Evolutionary conservation across 2,329 filamentous ascomycete genomes (phyloP).

Genomic region (Trichoderma sp.): DNA sequence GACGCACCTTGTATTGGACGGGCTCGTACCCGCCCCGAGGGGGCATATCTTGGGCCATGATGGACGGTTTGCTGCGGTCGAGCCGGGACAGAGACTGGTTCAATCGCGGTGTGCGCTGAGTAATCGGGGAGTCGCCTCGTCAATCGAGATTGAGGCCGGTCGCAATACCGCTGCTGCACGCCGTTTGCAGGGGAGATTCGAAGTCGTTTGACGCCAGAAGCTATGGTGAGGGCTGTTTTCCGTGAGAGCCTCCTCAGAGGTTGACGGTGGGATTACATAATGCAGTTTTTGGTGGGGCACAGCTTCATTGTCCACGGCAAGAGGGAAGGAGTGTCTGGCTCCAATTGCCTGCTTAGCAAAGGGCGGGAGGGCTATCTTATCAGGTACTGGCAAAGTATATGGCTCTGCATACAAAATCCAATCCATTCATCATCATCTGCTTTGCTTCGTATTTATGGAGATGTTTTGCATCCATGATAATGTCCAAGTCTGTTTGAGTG

Average conservation of each 20-base stretch:
- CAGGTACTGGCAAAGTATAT: not conserved
- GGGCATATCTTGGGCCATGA: conserved; percentile 97
- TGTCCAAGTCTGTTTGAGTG: not conserved
- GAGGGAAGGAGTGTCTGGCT: not conserved
- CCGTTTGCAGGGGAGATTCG: conserved; percentile 6
- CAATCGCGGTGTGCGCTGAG: conserved; percentile 16
- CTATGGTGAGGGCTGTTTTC: conserved; percentile 16
- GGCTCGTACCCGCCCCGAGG: conserved; percentile 91
- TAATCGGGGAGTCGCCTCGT: not conserved
- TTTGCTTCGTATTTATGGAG: not conserved
- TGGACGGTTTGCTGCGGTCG: conserved; percentile 41
- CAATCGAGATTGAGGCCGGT: not conserved
- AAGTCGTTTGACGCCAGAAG: not conserved
- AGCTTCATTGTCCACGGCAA: not conserved
- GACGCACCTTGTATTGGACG: conserved; percentile 90
- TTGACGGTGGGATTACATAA: conserved; percentile 18
- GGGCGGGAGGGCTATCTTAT: not conserved
- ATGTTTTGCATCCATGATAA: not conserved
- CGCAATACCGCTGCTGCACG: conserved; percentile 8
- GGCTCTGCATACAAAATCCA: not conserved
- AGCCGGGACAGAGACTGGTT: not conserved
- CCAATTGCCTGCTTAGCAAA: not conserved
- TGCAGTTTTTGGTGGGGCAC: not conserved
- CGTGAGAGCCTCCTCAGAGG: conserved; percentile 19
- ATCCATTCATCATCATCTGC: not conserved